Evolutionary conservation across 2,329 filamentous ascomycete genomes (phyloP).

Genomic region (Colletotrichum theobromicola): DNA sequence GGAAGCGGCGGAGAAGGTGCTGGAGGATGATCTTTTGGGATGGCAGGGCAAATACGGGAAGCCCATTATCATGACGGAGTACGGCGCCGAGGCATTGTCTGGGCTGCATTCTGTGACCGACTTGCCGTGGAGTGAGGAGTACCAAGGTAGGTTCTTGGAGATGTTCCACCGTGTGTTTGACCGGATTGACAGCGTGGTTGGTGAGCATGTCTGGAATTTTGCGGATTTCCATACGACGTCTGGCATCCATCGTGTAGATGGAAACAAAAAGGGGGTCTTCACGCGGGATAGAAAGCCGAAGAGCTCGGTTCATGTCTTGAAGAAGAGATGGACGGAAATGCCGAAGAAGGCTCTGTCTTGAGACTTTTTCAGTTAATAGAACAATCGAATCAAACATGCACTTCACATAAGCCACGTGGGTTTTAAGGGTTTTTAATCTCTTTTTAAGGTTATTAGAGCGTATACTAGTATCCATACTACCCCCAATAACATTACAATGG

Average conservation of each 20-base stretch:
- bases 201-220: slow-evolving; percentile 33
- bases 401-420: background rate
- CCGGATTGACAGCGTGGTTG: slow-evolving; percentile 27
- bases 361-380: background rate
- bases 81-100: slow-evolving; percentile 31
- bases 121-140: slow-evolving; percentile 34
- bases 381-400: rapidly evolving
- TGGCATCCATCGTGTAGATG: slow-evolving; percentile 24
- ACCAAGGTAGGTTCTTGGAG: slow-evolving; percentile 27
- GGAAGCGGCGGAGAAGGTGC: slow-evolving; percentile 24
- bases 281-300: slow-evolving; percentile 27
- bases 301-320: slow-evolving; percentile 20
- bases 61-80: slow-evolving; percentile 34
- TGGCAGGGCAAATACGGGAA: slow-evolving; percentile 30
- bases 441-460: slow-evolving; percentile 1
- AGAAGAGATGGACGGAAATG: slow-evolving; percentile 18
- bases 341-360: background rate
- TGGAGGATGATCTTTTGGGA: slow-evolving; percentile 26
- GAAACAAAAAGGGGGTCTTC: slow-evolving; percentile 31
- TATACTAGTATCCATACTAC: background rate
- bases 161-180: slow-evolving; percentile 36
- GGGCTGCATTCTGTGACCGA: slow-evolving; percentile 29
- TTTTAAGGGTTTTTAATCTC: background rate
- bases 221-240: slow-evolving; percentile 28
- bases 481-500: slow-evolving; percentile 18